These are phyloP conservation scores for Geotrichum ghanense DNA, from an alignment of 805 yeast species.

Conservation along the genomic window DNA sequence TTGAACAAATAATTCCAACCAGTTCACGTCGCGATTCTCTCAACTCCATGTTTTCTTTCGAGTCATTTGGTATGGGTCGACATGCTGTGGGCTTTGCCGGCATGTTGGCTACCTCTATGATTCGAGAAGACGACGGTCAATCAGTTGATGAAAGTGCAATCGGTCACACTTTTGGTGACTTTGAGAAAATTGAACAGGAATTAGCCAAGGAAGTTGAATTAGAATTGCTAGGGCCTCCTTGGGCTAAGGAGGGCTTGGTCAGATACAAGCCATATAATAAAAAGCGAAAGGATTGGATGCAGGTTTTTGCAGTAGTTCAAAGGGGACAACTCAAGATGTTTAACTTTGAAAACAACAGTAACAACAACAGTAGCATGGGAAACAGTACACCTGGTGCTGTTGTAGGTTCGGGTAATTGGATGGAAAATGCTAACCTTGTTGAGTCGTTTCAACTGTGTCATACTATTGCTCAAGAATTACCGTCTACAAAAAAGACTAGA, in stretches of 20 bases:
- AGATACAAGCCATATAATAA: slow-evolving; percentile 24
- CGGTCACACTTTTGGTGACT: slow-evolving; percentile 21
- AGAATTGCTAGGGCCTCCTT: slow-evolving; percentile 64
- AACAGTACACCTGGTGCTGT: slow-evolving; percentile 21
- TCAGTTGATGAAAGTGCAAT: slow-evolving; percentile 1
- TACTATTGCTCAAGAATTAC: slow-evolving; percentile 29
- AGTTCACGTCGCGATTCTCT: slow-evolving; percentile 18
- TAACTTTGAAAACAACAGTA: slow-evolving; percentile 30
- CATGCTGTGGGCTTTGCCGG: slow-evolving; percentile 25
- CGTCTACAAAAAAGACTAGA: slow-evolving; percentile 24
- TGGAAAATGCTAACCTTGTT: slow-evolving; percentile 46
- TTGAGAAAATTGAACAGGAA: slow-evolving; percentile 22
- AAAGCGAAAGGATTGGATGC: slow-evolving; percentile 31
- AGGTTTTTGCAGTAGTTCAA: slow-evolving; percentile 54
- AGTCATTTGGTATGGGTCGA: slow-evolving; percentile 19
- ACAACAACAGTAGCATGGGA: slow-evolving; percentile 7
- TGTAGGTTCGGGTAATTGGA: slow-evolving; percentile 60
- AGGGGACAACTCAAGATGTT: slow-evolving; percentile 54
- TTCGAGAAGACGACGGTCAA: slow-evolving; percentile 15
- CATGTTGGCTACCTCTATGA: slow-evolving; percentile 20
- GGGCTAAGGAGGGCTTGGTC: slow-evolving; percentile 64
- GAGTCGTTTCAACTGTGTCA: slow-evolving; percentile 43
- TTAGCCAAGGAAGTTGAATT: slow-evolving; percentile 46
- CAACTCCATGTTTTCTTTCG: slow-evolving; percentile 29
- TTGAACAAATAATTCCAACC: not conserved